Evolutionary conservation across 2,329 filamentous ascomycete species (phyloP).

Genomic region (Torrubiella hemipterigena): DNA sequence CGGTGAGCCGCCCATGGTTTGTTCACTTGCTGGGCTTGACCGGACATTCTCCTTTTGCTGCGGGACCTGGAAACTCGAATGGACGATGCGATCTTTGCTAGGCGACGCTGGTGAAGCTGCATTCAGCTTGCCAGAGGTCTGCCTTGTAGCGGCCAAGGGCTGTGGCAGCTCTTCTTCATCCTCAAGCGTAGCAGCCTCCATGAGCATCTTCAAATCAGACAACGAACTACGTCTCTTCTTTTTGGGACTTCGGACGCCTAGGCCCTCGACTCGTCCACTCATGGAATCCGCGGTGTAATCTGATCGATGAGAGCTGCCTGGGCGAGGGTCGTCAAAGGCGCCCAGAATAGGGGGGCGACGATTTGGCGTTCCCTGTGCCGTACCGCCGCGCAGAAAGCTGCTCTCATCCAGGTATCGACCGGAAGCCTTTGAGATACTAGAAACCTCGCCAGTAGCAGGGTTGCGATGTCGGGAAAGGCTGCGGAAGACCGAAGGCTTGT

Average conservation of each 20-base stretch:
- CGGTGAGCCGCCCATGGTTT: conserved; percentile 10
- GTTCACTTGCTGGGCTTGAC: conserved; percentile 12
- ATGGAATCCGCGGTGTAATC: conserved; percentile 47
- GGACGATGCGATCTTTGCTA: conserved; percentile 37
- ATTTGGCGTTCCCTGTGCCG: conserved; percentile 47
- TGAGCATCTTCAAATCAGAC: conserved; percentile 66
- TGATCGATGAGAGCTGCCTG: conserved; percentile 43
- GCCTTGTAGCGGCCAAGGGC: conserved; percentile 39
- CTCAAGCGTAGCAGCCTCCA: conserved; percentile 45
- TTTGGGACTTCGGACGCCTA: conserved; percentile 28
- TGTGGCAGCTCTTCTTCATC: conserved; percentile 25
- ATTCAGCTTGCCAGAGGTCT: conserved; percentile 45
- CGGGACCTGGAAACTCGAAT: conserved; percentile 25
- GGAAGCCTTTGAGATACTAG: conserved; percentile 55
- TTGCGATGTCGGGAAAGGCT: conserved; percentile 74
- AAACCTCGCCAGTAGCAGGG: conserved; percentile 44
- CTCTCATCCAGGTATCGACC: conserved; percentile 67
- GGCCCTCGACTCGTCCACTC: conserved; percentile 40
- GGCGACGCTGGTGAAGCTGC: conserved; percentile 32
- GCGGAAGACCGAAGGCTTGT: conserved; percentile 65
- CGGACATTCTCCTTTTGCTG: conserved; percentile 37
- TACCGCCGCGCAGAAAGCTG: conserved; percentile 38
- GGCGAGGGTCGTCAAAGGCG: conserved; percentile 45
- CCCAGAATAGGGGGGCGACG: conserved; percentile 48
- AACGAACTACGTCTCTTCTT: conserved; percentile 86